Percentiles rank a stretch among this genome's conserved stretches.
Evolutionary conservation across 139 green algal genomes (phyloP).

Genomic region (Gonium pectorale): DNA sequence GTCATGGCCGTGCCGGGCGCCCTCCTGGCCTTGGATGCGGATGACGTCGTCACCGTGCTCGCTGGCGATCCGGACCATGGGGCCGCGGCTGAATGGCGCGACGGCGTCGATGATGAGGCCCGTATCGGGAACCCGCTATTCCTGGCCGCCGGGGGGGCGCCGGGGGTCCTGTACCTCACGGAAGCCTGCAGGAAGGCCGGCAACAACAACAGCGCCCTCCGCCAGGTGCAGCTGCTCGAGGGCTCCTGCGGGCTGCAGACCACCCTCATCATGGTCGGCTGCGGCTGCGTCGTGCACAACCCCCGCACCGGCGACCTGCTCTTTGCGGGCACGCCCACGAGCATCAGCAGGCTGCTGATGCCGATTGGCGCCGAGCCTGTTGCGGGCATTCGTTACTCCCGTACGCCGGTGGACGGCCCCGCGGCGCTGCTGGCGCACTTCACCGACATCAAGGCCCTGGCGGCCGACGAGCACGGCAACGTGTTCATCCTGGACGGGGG

Average conservation of each 20-base stretch:
- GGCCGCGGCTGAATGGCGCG: neutral
- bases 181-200: neutral
- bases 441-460: neutral
- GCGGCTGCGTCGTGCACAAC: neutral
- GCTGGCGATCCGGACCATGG: neutral
- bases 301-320: neutral
- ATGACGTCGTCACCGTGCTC: neutral
- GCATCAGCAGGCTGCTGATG: neutral
- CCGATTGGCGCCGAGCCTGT: neutral
- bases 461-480: constrained; percentile 27
- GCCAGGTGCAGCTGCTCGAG: neutral
- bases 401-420: neutral
- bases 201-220: neutral
- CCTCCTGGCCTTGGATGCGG: neutral
- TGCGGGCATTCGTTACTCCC: too few relatives aligned
- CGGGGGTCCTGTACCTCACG: neutral
- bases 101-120: neutral
- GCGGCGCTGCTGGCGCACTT: neutral
- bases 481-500: constrained; percentile 23
- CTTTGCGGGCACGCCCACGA: too few relatives aligned
- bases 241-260: neutral
- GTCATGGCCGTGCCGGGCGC: neutral
- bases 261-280: neutral
- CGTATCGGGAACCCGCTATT: neutral
- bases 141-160: neutral